Conservation (phyloP, 345 rosid species). For the Brassica cretica region DNA sequence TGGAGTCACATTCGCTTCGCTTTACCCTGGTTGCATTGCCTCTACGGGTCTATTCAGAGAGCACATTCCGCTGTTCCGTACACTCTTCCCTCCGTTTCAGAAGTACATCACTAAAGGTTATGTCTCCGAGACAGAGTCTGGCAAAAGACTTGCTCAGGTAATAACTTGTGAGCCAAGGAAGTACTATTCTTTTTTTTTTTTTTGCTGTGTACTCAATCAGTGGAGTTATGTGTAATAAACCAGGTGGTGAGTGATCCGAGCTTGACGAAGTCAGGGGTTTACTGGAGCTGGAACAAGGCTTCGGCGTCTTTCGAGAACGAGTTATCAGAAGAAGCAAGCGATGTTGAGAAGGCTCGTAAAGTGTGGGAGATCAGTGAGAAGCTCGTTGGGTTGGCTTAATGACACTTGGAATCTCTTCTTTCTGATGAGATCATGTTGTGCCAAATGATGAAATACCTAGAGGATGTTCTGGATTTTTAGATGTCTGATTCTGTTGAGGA, state of each 20-base stretch:
- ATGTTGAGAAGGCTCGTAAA: conserved; percentile 78
- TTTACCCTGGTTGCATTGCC: conserved; percentile 96
- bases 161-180: conserved; percentile 9
- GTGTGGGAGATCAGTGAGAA: conserved; percentile 97
- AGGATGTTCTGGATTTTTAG: conserved; percentile 1
- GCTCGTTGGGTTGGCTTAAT: conserved; percentile 83
- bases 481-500: background rate
- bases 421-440: background rate
- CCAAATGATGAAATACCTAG: background rate
- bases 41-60: conserved; percentile 94
- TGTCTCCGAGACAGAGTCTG: conserved; percentile 84
- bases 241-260: conserved; percentile 95
- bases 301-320: conserved; percentile 93
- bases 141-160: conserved; percentile 82
- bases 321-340: conserved; percentile 90
- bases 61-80: conserved; percentile 89
- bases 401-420: conserved; percentile 1
- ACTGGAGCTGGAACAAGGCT: conserved; percentile 98
- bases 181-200: background rate
- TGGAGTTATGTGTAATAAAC: background rate
- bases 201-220: conserved; percentile 16
- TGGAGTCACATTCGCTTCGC: conserved; percentile 77
- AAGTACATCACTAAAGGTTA: conserved; percentile 95
- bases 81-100: conserved; percentile 94
- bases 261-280: conserved; percentile 90